These are phyloP conservation scores for Naganishia albida DNA, from an alignment of 1,284 basidiomycete species.

Conservation along the genomic window DNA sequence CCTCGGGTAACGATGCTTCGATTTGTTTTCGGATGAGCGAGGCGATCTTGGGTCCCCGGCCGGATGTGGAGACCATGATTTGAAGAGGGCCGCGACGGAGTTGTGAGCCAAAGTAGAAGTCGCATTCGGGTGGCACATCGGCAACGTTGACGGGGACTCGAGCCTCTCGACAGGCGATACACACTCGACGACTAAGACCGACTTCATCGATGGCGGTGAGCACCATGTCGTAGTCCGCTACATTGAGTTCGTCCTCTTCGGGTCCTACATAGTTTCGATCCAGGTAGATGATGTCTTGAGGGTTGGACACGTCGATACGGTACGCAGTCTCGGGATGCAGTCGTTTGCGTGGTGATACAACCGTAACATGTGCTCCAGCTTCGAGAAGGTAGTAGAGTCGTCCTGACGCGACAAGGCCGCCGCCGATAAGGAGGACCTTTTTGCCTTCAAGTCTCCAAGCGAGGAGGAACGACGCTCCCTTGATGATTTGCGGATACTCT, in stretches of 20 bases:
- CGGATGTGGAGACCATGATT: conserved; percentile 94
- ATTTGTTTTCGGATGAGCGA: conserved; percentile 75
- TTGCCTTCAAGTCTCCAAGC: conserved; percentile 58
- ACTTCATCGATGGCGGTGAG: conserved; percentile 92
- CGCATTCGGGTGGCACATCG: conserved; percentile 91
- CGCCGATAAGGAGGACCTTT: conserved; percentile 60
- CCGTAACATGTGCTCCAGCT: conserved; percentile 52
- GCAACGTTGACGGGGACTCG: conserved; percentile 92
- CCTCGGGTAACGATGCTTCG: conserved; percentile 67
- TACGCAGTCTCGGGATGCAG: conserved; percentile 57
- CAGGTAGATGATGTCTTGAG: conserved; percentile 66
- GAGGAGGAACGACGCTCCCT: conserved; percentile 55
- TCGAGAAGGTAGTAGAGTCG: conserved; percentile 56
- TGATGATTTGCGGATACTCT: conserved; percentile 45
- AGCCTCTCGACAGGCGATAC: conserved; percentile 66
- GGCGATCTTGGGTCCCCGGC: conserved; percentile 88
- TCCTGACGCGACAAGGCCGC: conserved; percentile 60
- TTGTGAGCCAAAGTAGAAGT: conserved; percentile 97
- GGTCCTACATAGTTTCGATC: conserved; percentile 66
- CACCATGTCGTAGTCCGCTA: conserved; percentile 75
- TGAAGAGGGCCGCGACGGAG: conserved; percentile 88
- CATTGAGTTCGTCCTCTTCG: conserved; percentile 54
- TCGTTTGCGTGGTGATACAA: conserved; percentile 51
- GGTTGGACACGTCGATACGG: conserved; percentile 51
- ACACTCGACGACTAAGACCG: conserved; percentile 65